Base-by-base conservation (phyloP, 1,284 basidiomycete species). In the Microbotryum intermedium region DNA sequence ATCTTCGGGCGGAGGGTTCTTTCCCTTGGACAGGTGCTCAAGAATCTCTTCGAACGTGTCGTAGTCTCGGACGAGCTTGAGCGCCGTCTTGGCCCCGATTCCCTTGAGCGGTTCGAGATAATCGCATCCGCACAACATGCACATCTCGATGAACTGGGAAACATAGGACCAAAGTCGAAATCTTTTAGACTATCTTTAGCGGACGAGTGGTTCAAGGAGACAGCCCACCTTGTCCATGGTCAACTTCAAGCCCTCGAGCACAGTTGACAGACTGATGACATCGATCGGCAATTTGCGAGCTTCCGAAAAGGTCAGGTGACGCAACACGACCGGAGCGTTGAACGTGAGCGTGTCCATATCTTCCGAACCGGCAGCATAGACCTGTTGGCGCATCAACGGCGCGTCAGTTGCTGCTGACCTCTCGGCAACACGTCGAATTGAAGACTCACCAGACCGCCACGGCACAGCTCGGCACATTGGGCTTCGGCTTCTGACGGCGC, bases 281-380 rank as follows among this genome's bases (percentile, higher is more conserved):
- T 85, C 87, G 68, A 98, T 97, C n/a, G 95, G 94, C 69, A 90
- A 84, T 74, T 97, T 98, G 75, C 95, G 93, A 28, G 92, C 92
- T 74, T 98, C 95, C n/a, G 90, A 93, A 75, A 97, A 97, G 8
- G 95, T 99, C 55, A 99, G 83, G 76, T 97, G 94, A 51, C 94
- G 90, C 67, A 90, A 86, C 10, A 99, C 80, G 55, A 95, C 86
- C 0, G 94, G 93, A 1, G 94, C 79, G 68, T 84, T 82, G 78
- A 99, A 99, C 0, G 95, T 99, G 48, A 99, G 83, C 4, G 95
- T 99, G 72, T 98, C 95, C 95, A 99, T 99, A 74, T 99, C 95
- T 77, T 98, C 95, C 0, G 92, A 97, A 7, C 95, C 95, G 6
- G 93, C 93, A 1, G 89, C 95, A 72, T 88, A 98, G 23, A 97